phyloP scores from a whole-genome alignment of 768 basidiomycete genomes.

The Auricularia sp. region DNA sequence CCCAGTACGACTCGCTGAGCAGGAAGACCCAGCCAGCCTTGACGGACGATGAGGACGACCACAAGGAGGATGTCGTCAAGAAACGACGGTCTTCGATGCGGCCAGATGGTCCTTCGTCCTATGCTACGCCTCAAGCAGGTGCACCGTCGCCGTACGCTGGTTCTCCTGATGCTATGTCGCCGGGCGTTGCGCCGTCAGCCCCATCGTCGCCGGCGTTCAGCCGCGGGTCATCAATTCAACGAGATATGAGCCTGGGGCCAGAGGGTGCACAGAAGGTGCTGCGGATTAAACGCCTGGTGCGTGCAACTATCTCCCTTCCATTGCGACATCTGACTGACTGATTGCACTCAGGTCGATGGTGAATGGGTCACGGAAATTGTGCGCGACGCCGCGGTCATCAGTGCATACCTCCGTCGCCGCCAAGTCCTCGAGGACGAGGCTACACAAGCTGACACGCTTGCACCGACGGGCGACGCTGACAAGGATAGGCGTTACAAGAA shows the following conservation, averaged over 20 bases:
- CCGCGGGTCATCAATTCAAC: slow-evolving; percentile 64
- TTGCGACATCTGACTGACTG: not conserved
- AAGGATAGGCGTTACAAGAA: slow-evolving; percentile 86
- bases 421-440: slow-evolving; percentile 81
- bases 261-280: slow-evolving; percentile 65
- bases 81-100: not conserved
- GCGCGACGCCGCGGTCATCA: slow-evolving; percentile 84
- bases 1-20: slow-evolving; percentile 80
- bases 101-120: slow-evolving; percentile 9
- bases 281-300: slow-evolving; percentile 71
- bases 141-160: slow-evolving; percentile 12
- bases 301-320: slow-evolving; percentile 16
- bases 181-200: slow-evolving; percentile 25
- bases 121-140: slow-evolving; percentile 9
- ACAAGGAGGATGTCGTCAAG: not conserved
- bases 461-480: slow-evolving; percentile 86
- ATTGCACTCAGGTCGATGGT: slow-evolving; percentile 54
- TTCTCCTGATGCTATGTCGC: slow-evolving; percentile 31
- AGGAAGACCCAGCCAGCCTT: slow-evolving; percentile 76
- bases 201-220: slow-evolving; percentile 53
- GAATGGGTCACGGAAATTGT: slow-evolving; percentile 85
- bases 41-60: slow-evolving; percentile 57
- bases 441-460: slow-evolving; percentile 74
- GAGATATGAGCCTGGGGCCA: slow-evolving; percentile 63
- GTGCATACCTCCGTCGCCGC: slow-evolving; percentile 75